Base-by-base conservation (phyloP, 192 early-diverging fungal species). In the Coemansia sp. region DNA sequence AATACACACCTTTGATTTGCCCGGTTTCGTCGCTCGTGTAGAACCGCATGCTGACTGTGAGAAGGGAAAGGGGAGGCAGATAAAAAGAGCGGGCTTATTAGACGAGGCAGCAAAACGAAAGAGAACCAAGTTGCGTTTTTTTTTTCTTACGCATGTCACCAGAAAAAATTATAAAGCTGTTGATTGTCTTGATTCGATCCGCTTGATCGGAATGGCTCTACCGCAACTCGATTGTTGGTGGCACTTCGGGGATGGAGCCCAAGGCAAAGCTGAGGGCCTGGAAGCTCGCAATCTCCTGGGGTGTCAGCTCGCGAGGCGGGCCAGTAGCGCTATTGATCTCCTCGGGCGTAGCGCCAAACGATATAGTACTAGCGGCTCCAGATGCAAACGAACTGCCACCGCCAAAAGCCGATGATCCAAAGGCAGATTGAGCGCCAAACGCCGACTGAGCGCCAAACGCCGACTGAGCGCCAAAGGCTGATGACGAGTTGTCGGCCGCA, bases 21-120 rank as follows among this genome's bases (percentile, higher is more conserved):
- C 84, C 84, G 4, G 70, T 60, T 57, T 85, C 80, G 72, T 85
- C 84, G 11, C 76, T 70, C n/a, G 84, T 85, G 34, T 69, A 76
- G 45, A 85, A 73, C 61, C 70, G 61, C 84, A 85, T 85, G 14
- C 25, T 10, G 13, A 38, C 37, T 41, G 18, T 0, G 3, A 38
- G 13, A 18, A 6, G n/a, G 55, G 34, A 12, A 25, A 23, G 12
- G 56, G 56, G 31, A 31, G 13, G 20, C n/a, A 21, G 41, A 4
- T 31, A 60, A 21, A 52, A 23, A 28, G 43, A 57, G 20, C 20
- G 38, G 13, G 25, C 42, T n/a, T 26, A 25, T 56, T n/a, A 36
- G 39, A 25, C 41, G 9, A 39, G 7, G 38, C 16, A 23, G 26
- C 48, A 47, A 43, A 25, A n/a, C 42, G 41, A 34, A 70, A 48